A percentile compares a stretch with the other conserved stretches of the same genome.
phyloP scores from a whole-genome alignment of 345 rosid genomes.

The Tarenaya hassleriana region DNA sequence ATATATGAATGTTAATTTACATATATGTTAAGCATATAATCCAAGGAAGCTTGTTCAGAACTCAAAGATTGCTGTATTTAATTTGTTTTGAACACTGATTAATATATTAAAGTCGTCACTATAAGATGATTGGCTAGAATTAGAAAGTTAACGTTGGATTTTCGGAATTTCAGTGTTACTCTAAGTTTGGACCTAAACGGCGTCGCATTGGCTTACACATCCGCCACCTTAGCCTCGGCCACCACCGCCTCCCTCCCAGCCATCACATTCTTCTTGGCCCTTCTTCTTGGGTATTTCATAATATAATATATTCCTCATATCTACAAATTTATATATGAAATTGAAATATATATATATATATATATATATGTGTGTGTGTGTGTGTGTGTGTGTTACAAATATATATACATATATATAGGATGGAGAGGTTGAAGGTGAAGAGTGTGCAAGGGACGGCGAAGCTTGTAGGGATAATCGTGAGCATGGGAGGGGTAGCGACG shows the following conservation, averaged over 20 bases:
- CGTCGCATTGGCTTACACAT: slow-evolving; percentile 59
- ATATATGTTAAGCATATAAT: too few relatives aligned
- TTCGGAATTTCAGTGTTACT: slow-evolving; percentile 49
- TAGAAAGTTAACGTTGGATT: neutral
- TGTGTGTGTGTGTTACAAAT: too few relatives aligned
- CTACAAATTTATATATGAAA: neutral
- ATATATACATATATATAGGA: slow-evolving; percentile 32
- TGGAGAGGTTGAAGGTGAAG: slow-evolving; percentile 55
- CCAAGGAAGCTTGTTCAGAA: too few relatives aligned
- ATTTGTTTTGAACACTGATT: too few relatives aligned
- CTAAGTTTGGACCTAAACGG: slow-evolving; percentile 59
- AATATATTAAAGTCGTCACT: too few relatives aligned
- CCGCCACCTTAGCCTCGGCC: slow-evolving; percentile 86
- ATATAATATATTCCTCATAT: neutral
- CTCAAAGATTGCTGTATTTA: too few relatives aligned
- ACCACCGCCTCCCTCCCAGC: slow-evolving; percentile 77
- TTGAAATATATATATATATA: too few relatives aligned
- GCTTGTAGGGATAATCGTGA: slow-evolving; percentile 50
- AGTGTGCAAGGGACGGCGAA: slow-evolving; percentile 57
- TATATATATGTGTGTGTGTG: too few relatives aligned
- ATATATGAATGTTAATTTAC: neutral
- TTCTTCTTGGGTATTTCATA: slow-evolving; percentile 46
- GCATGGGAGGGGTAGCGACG: slow-evolving; percentile 57
- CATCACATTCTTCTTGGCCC: slow-evolving; percentile 85
- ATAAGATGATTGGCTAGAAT: too few relatives aligned